Conservation (phyloP, 2,329 filamentous ascomycete genomes). For the Daldinia sp. region DNA sequence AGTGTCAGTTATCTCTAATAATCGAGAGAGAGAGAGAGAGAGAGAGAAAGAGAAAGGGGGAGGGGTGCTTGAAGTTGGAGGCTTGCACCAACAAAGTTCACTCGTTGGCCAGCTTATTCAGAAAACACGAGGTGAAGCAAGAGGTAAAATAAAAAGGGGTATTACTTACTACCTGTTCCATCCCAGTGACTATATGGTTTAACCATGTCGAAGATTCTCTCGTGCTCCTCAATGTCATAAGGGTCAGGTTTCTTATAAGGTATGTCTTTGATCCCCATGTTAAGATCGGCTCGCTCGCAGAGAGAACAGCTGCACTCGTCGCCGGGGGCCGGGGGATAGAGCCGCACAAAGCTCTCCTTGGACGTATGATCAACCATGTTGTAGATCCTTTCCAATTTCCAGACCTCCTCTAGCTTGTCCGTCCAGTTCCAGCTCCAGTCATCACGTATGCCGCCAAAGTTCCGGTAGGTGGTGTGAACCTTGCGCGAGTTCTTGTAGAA, state of each 20-base stretch:
- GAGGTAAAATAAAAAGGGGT: background rate
- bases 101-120: background rate
- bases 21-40: too few relatives aligned
- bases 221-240: background rate
- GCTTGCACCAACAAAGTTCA: background rate
- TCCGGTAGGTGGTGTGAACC: too few relatives aligned
- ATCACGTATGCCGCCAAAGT: too few relatives aligned
- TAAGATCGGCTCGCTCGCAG: background rate
- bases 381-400: background rate
- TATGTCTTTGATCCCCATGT: too few relatives aligned
- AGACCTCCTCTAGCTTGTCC: conserved; percentile 1
- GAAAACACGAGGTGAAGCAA: background rate
- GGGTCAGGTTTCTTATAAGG: background rate
- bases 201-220: background rate
- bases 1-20: background rate
- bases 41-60: background rate
- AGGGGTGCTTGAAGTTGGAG: background rate
- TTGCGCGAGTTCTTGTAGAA: conserved; percentile 18
- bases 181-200: background rate
- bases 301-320: background rate
- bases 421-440: conserved; percentile 10
- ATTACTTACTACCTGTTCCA: background rate
- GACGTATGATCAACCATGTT: too few relatives aligned
- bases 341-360: background rate
- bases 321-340: background rate